Percentiles rank a stretch among this genome's conserved stretches.
Conservation (phyloP, 2,329 filamentous ascomycete species). For the Alternaria gaisen region DNA sequence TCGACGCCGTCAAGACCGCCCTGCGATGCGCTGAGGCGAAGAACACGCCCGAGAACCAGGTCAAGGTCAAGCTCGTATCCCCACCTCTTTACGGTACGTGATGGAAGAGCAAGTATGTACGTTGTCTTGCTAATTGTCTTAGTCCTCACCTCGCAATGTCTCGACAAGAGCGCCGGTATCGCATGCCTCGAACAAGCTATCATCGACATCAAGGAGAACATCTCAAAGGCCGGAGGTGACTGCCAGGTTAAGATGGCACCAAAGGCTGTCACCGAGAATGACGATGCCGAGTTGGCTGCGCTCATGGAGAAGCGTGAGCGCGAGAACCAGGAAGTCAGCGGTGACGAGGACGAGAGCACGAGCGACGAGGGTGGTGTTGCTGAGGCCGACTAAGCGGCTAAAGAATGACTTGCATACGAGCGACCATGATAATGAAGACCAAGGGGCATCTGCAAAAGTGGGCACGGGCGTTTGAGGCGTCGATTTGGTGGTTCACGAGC, state of each 20-base stretch:
- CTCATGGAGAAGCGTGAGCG: constrained; percentile 99
- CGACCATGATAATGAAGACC: constrained; percentile 23
- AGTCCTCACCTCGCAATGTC: constrained; percentile 91
- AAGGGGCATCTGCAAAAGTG: constrained; percentile 31
- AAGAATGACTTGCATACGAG: constrained; percentile 21
- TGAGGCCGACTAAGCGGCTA: constrained; percentile 43
- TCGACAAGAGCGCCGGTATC: constrained; percentile 92
- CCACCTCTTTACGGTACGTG: constrained; percentile 79
- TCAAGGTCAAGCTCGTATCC: constrained; percentile 98
- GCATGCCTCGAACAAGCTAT: constrained; percentile 87
- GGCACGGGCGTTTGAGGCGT: constrained; percentile 40
- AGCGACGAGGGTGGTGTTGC: constrained; percentile 79
- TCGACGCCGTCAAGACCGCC: constrained; percentile 95
- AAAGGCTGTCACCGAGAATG: constrained; percentile 98
- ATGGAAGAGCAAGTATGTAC: background rate
- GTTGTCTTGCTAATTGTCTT: constrained; percentile 22
- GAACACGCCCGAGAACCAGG: constrained; percentile 90
- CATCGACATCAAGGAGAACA: constrained; percentile 81
- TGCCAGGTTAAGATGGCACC: constrained; percentile 97
- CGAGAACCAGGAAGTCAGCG: constrained; percentile 97
- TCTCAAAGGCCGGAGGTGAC: constrained; percentile 78
- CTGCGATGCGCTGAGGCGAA: constrained; percentile 89
- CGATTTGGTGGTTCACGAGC: constrained; percentile 26
- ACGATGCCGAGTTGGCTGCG: constrained; percentile 94
- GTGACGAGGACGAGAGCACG: constrained; percentile 94